These are phyloP conservation scores for Penicillium samsonianum DNA, from an alignment of 495 filamentous ascomycete species.

Conservation along the genomic window DNA sequence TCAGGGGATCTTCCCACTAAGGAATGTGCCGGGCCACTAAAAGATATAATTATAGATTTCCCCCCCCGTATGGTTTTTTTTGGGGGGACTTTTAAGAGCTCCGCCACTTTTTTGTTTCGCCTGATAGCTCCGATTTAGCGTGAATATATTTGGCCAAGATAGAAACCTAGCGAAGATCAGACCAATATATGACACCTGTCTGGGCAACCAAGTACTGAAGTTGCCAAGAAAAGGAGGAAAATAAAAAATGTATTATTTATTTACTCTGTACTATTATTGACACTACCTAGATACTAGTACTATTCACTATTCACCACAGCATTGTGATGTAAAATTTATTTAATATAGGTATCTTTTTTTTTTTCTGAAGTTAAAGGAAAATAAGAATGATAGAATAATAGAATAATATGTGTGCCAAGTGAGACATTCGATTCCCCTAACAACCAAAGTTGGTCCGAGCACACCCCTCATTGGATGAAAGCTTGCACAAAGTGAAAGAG, in stretches of 20 bases:
- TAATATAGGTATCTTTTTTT: not conserved
- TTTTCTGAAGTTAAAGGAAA: no score
- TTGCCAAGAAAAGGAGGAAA: no score
- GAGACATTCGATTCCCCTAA: conserved; percentile 15
- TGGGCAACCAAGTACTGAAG: not conserved
- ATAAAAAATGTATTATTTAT: not conserved
- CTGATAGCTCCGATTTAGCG: not conserved
- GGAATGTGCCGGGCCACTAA: conserved; percentile 10
- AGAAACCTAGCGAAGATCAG: not conserved
- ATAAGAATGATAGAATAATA: no score
- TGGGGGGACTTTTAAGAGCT: not conserved
- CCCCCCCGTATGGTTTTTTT: not conserved
- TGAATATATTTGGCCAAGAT: not conserved
- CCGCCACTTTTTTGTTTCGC: conserved; percentile 5
- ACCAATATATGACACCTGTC: not conserved
- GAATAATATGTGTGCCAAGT: conserved; percentile 1
- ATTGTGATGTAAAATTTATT: conserved; percentile 5
- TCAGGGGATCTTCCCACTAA: conserved; percentile 7
- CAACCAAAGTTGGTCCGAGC: conserved; percentile 12
- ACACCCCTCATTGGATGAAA: conserved; percentile 5
- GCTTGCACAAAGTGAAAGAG: conserved; percentile 14
- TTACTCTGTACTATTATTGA: not conserved
- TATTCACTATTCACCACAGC: not conserved
- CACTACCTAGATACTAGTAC: no score
- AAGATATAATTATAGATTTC: conserved; percentile 9